These are phyloP conservation scores for Rhododendron vialii DNA, from an alignment of 148 eudicot species.

Conservation along the genomic window DNA sequence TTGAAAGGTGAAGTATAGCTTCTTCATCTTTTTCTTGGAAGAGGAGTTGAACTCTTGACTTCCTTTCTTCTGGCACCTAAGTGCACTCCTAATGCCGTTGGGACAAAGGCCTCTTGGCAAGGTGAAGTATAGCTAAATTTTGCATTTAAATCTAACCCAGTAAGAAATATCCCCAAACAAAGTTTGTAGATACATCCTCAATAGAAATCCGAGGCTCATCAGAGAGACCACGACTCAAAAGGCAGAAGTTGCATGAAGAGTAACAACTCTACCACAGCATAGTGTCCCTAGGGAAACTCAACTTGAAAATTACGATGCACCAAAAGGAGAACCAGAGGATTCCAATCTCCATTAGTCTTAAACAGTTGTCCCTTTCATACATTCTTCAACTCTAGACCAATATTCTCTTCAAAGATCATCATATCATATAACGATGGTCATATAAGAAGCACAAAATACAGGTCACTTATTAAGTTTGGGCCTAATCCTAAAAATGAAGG, in stretches of 20 bases:
- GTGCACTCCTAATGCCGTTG: background rate
- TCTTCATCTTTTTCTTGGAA: background rate
- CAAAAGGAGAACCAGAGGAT: background rate
- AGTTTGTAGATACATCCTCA: background rate
- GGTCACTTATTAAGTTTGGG: background rate
- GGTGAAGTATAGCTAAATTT: background rate
- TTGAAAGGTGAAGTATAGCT: background rate
- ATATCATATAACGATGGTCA: background rate
- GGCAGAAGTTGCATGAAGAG: background rate
- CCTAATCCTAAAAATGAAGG: background rate
- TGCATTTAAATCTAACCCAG: background rate
- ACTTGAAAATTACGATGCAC: background rate
- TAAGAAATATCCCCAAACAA: background rate
- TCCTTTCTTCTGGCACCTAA: background rate
- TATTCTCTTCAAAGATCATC: background rate
- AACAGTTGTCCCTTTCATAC: background rate
- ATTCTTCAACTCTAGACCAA: background rate
- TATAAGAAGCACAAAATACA: background rate
- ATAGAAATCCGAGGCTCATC: background rate
- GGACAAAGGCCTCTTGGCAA: background rate
- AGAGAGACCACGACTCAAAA: background rate
- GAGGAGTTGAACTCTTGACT: background rate
- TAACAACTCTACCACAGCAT: background rate
- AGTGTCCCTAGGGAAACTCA: background rate
- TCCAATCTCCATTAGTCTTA: background rate